Base-by-base conservation (phyloP, 352 stramenopile species). In the Globisporangium sylvaticum region DNA sequence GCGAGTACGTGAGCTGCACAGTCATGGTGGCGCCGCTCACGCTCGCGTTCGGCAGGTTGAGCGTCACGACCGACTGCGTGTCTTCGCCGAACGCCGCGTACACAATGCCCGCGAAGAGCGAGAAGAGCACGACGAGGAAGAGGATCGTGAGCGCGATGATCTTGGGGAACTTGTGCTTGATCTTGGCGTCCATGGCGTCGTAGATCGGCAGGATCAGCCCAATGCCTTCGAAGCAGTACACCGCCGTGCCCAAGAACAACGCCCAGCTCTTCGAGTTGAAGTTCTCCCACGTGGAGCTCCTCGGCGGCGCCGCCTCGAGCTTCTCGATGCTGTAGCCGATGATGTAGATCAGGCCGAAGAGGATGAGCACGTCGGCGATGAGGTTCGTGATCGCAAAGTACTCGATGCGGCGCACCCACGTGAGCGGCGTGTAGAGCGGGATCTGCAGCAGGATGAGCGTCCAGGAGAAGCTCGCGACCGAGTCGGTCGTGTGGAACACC, bases 141-240 rank as follows among this genome's bases (percentile, higher is more conserved):
- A 81, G 10, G 67, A 85, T 78, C 3, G 77, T 81, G 39, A 67
- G 73, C 18, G 80, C 66, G 39, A 90, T 60, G 32, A 90, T 83
- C 22, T 69, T 68, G 10, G 78, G 76, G 57, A 90, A 90, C 62
- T 89, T 81, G 72, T 84, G 80, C 74, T 89, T 81, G 60, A 78
- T 72, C 29, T 77, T 71, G 55, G 67, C 52, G 27, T 80, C 74
- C 78, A 90, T 84, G 0, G 80, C 80, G 60, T 87, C 82, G 74
- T 90, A 87, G 61, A 86, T 90, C 1, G 82, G 82, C 39, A 90
- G 64, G n/a, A 90, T 73, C 3, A 90, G 70, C 31, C 82, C 82
- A 32, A 90, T 90, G n/a, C 82, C 82, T 70, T 90, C 82, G 31
- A 90, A 90, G 60, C 78, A 87, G 62, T 87, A 90, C 39, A 90